These are phyloP conservation scores for Entophlyctis luteolus DNA, from an alignment of 192 early-diverging fungal genomes.

Conservation along the genomic window DNA sequence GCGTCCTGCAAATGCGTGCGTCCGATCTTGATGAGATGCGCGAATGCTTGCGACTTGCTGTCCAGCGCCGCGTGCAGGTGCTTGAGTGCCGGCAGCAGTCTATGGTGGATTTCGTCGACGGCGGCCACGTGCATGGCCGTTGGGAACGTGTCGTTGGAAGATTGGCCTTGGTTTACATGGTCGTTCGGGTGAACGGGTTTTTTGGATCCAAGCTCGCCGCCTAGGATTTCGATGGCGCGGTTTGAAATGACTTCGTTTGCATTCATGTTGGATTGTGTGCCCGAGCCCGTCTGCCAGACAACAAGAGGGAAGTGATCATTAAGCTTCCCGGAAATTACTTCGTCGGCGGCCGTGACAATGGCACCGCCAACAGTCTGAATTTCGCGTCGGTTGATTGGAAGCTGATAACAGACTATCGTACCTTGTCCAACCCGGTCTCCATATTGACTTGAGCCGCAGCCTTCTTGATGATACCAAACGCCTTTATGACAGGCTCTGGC, in stretches of 20 bases:
- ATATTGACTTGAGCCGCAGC: conserved; percentile 92
- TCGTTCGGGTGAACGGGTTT: conserved; percentile 98
- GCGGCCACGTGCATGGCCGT: conserved; percentile 99
- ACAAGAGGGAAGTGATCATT: conserved; percentile 97
- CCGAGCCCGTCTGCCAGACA: conserved; percentile 94
- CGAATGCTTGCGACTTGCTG: conserved; percentile 75
- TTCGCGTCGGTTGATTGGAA: too few species aligned
- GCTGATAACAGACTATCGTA: too few species aligned
- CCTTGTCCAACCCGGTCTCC: conserved; percentile 78
- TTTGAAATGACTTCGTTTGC: conserved; percentile 87
- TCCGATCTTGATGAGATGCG: conserved; percentile 97
- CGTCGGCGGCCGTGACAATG: conserved; percentile 57
- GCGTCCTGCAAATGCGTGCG: conserved; percentile 98
- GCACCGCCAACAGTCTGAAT: conserved; percentile 79
- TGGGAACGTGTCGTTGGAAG: conserved; percentile 98
- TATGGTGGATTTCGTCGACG: conserved; percentile 65
- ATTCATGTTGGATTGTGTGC: conserved; percentile 87
- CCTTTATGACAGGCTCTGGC: conserved; percentile 91
- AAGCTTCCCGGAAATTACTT: conserved; percentile 87
- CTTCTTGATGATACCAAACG: conserved; percentile 93
- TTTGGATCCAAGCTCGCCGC: conserved; percentile 86
- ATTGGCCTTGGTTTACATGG: conserved; percentile 98
- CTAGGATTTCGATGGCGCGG: conserved; percentile 91
- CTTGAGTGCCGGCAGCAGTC: conserved; percentile 82
- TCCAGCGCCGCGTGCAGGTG: conserved; percentile 75